phyloP scores from a whole-genome alignment of 352 stramenopile genomes.

The Phytophthora palmivora region DNA sequence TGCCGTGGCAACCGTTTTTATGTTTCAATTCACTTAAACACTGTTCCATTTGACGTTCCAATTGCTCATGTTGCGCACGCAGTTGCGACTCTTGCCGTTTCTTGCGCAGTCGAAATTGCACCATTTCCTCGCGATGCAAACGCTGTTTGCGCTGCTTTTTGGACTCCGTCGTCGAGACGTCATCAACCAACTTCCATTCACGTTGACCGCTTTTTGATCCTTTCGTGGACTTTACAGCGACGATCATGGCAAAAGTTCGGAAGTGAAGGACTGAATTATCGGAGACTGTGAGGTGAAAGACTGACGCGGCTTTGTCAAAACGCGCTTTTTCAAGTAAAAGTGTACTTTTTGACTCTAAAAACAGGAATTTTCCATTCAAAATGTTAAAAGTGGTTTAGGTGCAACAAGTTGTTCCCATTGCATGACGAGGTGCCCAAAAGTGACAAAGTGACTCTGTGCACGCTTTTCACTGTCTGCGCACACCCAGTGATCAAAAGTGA shows the following conservation, averaged over 20 bases:
- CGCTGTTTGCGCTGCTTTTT: constrained; percentile 20
- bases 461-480: neutral
- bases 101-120: constrained; percentile 20
- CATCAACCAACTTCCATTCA: constrained; percentile 12
- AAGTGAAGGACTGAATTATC: neutral
- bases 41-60: constrained; percentile 6
- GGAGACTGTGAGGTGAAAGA: neutral
- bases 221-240: constrained; percentile 8
- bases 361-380: too few species aligned
- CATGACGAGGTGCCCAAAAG: neutral
- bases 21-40: constrained; percentile 1
- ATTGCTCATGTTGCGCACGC: neutral
- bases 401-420: neutral
- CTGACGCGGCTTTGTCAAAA: constrained; percentile 8
- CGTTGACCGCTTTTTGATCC: constrained; percentile 7
- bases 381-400: too few species aligned
- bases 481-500: neutral
- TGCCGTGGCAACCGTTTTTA: neutral
- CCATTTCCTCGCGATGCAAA: constrained; percentile 26
- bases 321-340: too few species aligned
- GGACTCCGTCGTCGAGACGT: neutral
- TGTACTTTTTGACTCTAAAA: too few species aligned
- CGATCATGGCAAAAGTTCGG: constrained; percentile 7
- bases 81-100: neutral
- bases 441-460: neutral